These are phyloP conservation scores for Melastoma candidum DNA, from an alignment of 441 rosid species.

Conservation along the genomic window DNA sequence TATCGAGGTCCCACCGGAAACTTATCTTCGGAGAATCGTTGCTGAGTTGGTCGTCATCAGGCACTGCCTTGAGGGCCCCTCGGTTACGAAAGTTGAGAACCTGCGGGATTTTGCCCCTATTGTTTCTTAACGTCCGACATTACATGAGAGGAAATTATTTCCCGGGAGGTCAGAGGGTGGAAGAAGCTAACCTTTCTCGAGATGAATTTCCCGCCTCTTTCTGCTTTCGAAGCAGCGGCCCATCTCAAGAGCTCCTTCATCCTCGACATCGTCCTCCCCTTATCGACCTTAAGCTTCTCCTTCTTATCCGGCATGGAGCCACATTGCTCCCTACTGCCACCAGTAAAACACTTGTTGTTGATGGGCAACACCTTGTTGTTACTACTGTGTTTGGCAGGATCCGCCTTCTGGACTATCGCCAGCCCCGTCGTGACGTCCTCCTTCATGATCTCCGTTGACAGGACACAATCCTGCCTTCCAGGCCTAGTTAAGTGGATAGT, in stretches of 20 bases:
- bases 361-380: conserved; percentile 42
- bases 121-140: background rate
- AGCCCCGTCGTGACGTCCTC: conserved; percentile 25
- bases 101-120: conserved; percentile 21
- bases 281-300: conserved; percentile 34
- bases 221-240: conserved; percentile 62
- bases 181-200: conserved; percentile 37
- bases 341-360: conserved; percentile 18
- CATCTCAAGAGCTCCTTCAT: conserved; percentile 71
- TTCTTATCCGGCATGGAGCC: conserved; percentile 13
- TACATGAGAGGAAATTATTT: background rate
- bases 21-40: conserved; percentile 61
- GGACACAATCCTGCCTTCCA: conserved; percentile 21
- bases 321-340: conserved; percentile 10
- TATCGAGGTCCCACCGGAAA: conserved; percentile 70
- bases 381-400: conserved; percentile 24
- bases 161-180: too few relatives aligned
- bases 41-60: conserved; percentile 43
- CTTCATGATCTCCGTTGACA: conserved; percentile 37
- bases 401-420: conserved; percentile 16
- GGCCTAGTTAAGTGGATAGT: conserved; percentile 35
- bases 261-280: conserved; percentile 41
- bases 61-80: conserved; percentile 35
- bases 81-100: conserved; percentile 41
- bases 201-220: conserved; percentile 50